phyloP scores from a whole-genome alignment of 176 grass and related monocot genomes.

The Elymus sibiricus region DNA sequence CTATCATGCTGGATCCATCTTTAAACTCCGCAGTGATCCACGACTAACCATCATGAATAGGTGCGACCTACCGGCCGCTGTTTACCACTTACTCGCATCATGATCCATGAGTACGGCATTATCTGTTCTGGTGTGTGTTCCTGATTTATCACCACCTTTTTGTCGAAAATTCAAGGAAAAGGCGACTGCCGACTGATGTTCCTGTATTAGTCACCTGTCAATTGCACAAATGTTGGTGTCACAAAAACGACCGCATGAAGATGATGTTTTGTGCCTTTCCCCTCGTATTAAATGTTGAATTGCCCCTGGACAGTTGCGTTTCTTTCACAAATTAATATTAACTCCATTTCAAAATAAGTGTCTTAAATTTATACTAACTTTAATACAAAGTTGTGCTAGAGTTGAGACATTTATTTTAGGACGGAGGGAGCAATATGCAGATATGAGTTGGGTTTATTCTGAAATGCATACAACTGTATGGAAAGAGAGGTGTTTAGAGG shows the following conservation, averaged over 20 bases:
- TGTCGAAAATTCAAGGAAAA: too few relatives aligned
- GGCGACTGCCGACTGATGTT: not conserved
- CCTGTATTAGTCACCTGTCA: not conserved
- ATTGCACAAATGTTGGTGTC: not conserved
- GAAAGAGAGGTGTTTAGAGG: not conserved
- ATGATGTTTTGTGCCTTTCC: not conserved
- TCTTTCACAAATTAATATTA: not conserved
- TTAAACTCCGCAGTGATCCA: not conserved
- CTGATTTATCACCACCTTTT: not conserved
- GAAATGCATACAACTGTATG: not conserved
- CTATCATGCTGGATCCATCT: not conserved
- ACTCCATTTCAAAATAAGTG: too few relatives aligned
- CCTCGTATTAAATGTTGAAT: not conserved
- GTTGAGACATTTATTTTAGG: too few relatives aligned
- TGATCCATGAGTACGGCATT: too few relatives aligned
- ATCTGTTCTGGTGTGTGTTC: not conserved
- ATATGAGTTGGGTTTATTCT: not conserved
- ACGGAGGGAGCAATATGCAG: too few relatives aligned
- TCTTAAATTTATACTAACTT: too few relatives aligned
- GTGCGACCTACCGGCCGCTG: not conserved
- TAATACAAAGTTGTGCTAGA: too few relatives aligned
- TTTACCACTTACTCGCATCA: not conserved
- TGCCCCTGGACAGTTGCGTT: not conserved
- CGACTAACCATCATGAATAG: not conserved
- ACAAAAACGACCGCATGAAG: not conserved